Percentiles rank a stretch among this genome's conserved stretches.
Conservation (phyloP, 371 early-diverging fungal species). For the Zopfochytrium polystomum region DNA sequence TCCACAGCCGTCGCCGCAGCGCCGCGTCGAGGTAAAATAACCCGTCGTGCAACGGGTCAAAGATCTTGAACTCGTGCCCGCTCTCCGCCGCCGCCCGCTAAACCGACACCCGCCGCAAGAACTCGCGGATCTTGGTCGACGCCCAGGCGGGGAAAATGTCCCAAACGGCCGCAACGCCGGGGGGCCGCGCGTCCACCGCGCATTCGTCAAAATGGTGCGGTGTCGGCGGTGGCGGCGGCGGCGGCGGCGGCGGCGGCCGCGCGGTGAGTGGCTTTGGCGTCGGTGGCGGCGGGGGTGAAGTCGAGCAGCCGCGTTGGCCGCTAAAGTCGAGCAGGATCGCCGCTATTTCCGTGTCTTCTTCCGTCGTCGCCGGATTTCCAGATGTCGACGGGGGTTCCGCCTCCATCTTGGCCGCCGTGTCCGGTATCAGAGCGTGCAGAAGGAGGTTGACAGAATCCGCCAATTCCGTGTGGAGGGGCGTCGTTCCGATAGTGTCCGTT, state of each 20-base stretch:
- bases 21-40: slow-evolving; percentile 51
- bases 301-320: too few species aligned
- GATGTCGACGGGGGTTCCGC: neutral
- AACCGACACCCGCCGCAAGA: slow-evolving; percentile 40
- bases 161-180: slow-evolving; percentile 61
- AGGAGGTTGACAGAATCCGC: slow-evolving; percentile 75
- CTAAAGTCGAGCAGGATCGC: neutral
- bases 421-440: slow-evolving; percentile 55
- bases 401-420: slow-evolving; percentile 11
- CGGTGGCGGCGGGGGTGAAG: neutral
- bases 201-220: slow-evolving; percentile 7
- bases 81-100: neutral
- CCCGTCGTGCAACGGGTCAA: slow-evolving; percentile 67
- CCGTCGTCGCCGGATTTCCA: slow-evolving; percentile 2
- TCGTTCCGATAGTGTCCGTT: slow-evolving; percentile 62
- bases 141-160: slow-evolving; percentile 60
- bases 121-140: slow-evolving; percentile 43
- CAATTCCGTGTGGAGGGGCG: slow-evolving; percentile 68
- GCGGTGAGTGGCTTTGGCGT: neutral
- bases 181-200: neutral
- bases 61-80: slow-evolving; percentile 1
- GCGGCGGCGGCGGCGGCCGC: neutral
- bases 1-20: slow-evolving; percentile 40
- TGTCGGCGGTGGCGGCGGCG: slow-evolving; percentile 3
- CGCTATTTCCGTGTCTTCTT: slow-evolving; percentile 13